Base-by-base conservation (phyloP, 257 asterid genomes). In the Solanum arcanum region DNA sequence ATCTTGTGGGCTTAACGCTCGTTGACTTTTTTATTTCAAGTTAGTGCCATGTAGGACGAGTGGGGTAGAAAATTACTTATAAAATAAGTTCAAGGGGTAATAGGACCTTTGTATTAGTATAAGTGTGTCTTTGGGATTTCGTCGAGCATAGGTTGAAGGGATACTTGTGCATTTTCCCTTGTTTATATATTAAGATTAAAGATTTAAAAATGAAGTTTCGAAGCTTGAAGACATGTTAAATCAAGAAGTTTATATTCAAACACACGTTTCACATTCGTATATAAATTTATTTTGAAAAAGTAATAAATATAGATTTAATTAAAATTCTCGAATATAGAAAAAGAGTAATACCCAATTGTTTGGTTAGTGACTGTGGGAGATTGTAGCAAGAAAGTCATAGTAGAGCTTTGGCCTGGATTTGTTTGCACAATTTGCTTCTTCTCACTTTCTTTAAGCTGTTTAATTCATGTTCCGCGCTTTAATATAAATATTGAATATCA, bases 301-400 rank as follows among this genome's bases (percentile, higher is more conserved):
- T 56, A 18, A 56, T 56, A 56, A 56, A 69, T 7, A 29, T 69
- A 29, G 15, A 68, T 29, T 29, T 31, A 18, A 33, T 16, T 35
- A 33, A 18, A 72, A 18, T 72, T 18, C 46, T 18, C 12, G 23
- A 35, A 76, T 18, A 75, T 64, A 46, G 80, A 74, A 78, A 44
- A 77, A 35, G 88, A 31, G 78, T 80, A 25, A 6, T 93, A 93
- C 95, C 93, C 90, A 76, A 88, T 91, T 12, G 91, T 56, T 4
- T 88, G 92, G 66, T 88, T 80, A 29, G 89, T 90, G 60, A 59
- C 60, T 2, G 31, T 81, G 20, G 46, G 87, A 41, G 88, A 83
- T 49, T 68, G 89, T 56, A 86, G 84, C n/a, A 59, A 31, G 60
- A 27, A 27, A 83, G 86, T 52, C 4, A 87, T 64, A n/a, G 89